A percentile compares a stretch with the other conserved stretches of the same genome.
Evolutionary conservation across 345 rosid genomes (phyloP).

Genomic region (Acer negundo): DNA sequence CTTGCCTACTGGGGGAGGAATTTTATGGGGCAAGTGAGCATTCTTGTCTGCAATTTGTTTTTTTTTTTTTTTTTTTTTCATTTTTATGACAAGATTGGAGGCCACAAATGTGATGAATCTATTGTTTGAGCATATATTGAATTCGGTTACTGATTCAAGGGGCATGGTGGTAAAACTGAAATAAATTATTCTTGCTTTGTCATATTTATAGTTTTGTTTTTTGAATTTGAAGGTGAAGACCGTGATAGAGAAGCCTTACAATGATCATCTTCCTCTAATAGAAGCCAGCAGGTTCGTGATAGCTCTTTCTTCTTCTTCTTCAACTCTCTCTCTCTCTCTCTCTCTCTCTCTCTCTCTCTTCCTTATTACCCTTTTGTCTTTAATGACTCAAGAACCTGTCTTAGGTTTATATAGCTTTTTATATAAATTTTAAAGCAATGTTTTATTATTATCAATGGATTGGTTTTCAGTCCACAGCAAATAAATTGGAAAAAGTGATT

Average conservation of each 20-base stretch:
- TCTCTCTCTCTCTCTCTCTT: neutral
- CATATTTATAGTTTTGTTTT: slow-evolving; percentile 12
- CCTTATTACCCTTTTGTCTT: neutral
- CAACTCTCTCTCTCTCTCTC: neutral
- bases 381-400: neutral
- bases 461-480: neutral
- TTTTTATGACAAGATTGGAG: neutral
- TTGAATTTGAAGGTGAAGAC: slow-evolving; percentile 56
- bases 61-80: too few relatives aligned
- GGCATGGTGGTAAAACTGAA: neutral
- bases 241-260: slow-evolving; percentile 79
- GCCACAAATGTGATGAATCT: neutral
- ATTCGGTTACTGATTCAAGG: neutral
- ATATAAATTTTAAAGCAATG: neutral
- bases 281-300: slow-evolving; percentile 77
- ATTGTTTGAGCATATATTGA: neutral
- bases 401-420: neutral
- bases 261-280: slow-evolving; percentile 71
- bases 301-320: neutral
- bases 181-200: neutral
- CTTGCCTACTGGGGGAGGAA: neutral
- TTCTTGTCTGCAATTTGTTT: neutral
- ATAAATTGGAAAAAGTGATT: too few relatives aligned
- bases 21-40: neutral
- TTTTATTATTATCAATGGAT: neutral